These are phyloP conservation scores for Rhynchospora tenuis DNA, from an alignment of 176 grass and related monocot species.

Conservation along the genomic window DNA sequence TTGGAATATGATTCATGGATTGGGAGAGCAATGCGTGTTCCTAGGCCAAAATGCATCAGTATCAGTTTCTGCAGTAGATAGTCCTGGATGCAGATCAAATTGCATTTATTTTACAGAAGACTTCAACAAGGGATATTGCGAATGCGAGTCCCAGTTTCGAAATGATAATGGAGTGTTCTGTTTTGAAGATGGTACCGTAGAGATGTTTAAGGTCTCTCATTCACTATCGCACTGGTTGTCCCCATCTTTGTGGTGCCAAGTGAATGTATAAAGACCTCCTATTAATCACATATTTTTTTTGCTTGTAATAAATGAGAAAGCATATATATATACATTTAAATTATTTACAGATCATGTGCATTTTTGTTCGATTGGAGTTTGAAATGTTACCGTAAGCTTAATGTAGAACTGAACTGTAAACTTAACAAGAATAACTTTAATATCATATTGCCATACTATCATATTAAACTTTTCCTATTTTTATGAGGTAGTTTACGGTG, in stretches of 20 bases:
- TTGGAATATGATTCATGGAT: background rate
- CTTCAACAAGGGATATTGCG: background rate
- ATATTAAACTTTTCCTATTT: no score
- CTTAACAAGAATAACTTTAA: no score
- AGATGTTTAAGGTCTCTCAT: constrained; percentile 2
- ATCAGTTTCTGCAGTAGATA: background rate
- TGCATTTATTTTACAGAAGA: constrained; percentile 7
- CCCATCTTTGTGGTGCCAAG: background rate
- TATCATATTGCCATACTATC: no score
- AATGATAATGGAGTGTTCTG: background rate
- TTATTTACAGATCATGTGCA: no score
- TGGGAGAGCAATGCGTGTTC: background rate
- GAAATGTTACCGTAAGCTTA: no score
- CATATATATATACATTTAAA: no score
- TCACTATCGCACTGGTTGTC: background rate
- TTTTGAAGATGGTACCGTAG: background rate
- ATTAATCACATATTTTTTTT: no score
- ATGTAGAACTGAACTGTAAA: no score
- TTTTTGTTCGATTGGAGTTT: no score
- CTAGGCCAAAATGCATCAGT: background rate
- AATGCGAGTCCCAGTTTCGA: background rate
- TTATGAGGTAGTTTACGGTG: no score
- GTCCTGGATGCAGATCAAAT: background rate
- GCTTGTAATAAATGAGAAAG: no score
- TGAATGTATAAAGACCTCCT: background rate